These are phyloP conservation scores for Albophoma yamanashiensis DNA, from an alignment of 2,329 filamentous ascomycete species.

Conservation along the genomic window DNA sequence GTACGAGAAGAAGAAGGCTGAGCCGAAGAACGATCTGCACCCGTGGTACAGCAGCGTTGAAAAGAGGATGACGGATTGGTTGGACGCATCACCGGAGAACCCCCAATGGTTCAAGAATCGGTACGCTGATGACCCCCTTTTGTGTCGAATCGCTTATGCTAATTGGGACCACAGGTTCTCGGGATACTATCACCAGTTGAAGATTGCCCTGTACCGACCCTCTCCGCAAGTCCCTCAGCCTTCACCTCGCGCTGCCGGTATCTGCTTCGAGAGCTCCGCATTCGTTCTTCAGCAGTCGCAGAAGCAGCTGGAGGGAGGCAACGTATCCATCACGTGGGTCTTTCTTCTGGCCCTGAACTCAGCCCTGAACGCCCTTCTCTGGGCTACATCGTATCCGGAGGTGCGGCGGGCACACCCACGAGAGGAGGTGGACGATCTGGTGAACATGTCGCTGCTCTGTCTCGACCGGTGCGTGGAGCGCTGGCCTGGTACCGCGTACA, in stretches of 20 bases:
- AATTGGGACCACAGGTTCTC: conserved; percentile 38
- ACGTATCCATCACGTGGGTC: conserved; percentile 86
- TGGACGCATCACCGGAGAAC: conserved; percentile 62
- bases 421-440: conserved; percentile 65
- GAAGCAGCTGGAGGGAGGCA: conserved; percentile 65
- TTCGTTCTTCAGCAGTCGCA: conserved; percentile 74
- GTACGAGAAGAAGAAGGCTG: conserved; percentile 72
- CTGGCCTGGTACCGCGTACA: conserved; percentile 84
- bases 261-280: conserved; percentile 73
- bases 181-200: conserved; percentile 72
- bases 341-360: conserved; percentile 86
- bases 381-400: conserved; percentile 80
- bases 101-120: conserved; percentile 66
- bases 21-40: conserved; percentile 69
- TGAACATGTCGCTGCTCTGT: conserved; percentile 65
- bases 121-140: conserved; percentile 35
- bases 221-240: conserved; percentile 88
- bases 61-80: conserved; percentile 68
- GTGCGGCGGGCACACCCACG: conserved; percentile 63
- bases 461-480: conserved; percentile 72
- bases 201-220: conserved; percentile 79
- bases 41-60: conserved; percentile 82
- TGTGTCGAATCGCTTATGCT: not conserved
- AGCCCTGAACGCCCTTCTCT: conserved; percentile 82
- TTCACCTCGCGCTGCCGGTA: conserved; percentile 63